Evolutionary conservation across 106 monocot species (phyloP).

Genomic region (Agapanthus africanus): DNA sequence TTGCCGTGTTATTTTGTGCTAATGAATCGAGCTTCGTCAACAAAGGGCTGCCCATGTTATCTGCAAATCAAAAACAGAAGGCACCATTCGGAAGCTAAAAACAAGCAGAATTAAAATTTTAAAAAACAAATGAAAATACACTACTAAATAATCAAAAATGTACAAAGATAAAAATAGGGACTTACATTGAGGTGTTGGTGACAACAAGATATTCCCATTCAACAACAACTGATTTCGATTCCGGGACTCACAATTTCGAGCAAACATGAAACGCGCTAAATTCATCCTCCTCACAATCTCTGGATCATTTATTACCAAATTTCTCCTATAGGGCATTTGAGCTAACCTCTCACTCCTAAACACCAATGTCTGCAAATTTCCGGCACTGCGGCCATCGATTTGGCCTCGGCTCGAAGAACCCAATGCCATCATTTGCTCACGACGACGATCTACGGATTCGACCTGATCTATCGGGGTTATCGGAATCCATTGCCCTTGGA

Average conservation of each 20-base stretch:
- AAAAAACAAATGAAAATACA: too few relatives aligned
- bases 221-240: too few relatives aligned
- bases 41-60: too few relatives aligned
- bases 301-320: background rate
- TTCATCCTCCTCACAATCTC: background rate
- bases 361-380: background rate
- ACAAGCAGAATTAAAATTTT: too few relatives aligned
- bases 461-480: slow-evolving; percentile 3
- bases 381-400: background rate
- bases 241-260: too few relatives aligned
- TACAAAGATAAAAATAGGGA: too few relatives aligned
- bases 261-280: background rate
- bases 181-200: background rate
- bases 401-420: background rate
- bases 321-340: background rate
- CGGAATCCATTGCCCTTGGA: slow-evolving; percentile 7
- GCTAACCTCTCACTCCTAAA: background rate
- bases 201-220: too few relatives aligned
- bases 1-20: too few relatives aligned
- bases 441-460: background rate
- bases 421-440: background rate
- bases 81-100: too few relatives aligned
- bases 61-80: too few relatives aligned
- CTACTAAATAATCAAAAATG: too few relatives aligned
- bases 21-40: too few relatives aligned